phyloP scores from a whole-genome alignment of 1,139 yeast genomes.

The Debaryomycetaceae sp. region DNA sequence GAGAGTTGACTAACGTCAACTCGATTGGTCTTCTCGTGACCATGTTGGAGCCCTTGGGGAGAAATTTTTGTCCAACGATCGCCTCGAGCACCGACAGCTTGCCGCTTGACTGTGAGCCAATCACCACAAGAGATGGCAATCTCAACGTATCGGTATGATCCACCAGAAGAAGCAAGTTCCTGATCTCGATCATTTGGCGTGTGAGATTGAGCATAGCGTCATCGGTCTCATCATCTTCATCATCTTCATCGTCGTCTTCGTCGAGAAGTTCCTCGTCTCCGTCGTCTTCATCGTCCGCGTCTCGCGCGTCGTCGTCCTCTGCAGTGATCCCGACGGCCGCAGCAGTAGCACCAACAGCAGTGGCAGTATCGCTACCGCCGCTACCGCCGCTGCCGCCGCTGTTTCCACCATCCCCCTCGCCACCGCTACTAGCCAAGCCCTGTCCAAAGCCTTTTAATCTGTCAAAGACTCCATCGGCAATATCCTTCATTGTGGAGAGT shows the following conservation, averaged over 20 bases:
- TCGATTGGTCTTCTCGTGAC: conserved; percentile 95
- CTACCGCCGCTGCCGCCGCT: conserved; percentile 21
- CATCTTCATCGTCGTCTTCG: conserved; percentile 39
- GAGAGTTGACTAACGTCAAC: conserved; percentile 83
- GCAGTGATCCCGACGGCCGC: conserved; percentile 41
- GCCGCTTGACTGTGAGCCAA: conserved; percentile 97
- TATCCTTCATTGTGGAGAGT: conserved; percentile 55
- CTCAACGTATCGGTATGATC: conserved; percentile 76
- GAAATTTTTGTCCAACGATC: conserved; percentile 89
- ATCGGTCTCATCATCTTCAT: conserved; percentile 48
- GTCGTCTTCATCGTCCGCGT: conserved; percentile 13
- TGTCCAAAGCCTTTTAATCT: conserved; percentile 41
- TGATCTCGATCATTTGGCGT: conserved; percentile 93
- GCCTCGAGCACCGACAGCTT: conserved; percentile 92
- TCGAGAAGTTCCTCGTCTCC: conserved; percentile 24
- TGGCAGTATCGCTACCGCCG: conserved; percentile 30
- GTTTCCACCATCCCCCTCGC: conserved; percentile 12
- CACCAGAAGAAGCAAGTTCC: conserved; percentile 70
- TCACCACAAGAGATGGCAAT: conserved; percentile 91
- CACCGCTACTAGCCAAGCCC: conserved; percentile 13
- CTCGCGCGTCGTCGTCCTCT: conserved; percentile 24
- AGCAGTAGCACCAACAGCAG: conserved; percentile 43
- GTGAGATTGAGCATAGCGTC: conserved; percentile 83
- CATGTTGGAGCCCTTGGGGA: conserved; percentile 95
- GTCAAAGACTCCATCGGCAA: conserved; percentile 44